Conservation (phyloP, 140 eudicot species). For the Anethum foeniculum region DNA sequence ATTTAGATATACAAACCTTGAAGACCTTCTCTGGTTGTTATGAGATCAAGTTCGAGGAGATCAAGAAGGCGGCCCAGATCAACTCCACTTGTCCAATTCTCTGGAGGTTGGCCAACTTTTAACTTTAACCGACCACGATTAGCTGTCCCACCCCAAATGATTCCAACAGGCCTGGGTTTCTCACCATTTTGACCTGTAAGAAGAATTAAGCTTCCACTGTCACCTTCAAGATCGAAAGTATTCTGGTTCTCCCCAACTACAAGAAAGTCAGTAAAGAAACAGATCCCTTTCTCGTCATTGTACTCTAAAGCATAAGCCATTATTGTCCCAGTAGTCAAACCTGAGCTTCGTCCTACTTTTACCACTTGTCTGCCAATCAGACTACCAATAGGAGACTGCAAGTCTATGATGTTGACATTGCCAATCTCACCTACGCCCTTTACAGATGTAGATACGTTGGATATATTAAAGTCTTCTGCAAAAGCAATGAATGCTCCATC, state of each 20-base stretch:
- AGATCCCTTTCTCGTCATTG: slow-evolving; percentile 10
- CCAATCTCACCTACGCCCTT: slow-evolving; percentile 8
- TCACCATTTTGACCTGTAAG: slow-evolving; percentile 7
- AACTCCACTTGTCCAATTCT: slow-evolving; percentile 13
- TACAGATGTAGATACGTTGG: slow-evolving; percentile 10
- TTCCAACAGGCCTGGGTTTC: slow-evolving; percentile 7
- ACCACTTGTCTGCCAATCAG: slow-evolving; percentile 9
- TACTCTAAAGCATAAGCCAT: slow-evolving; percentile 11
- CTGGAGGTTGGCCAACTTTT: slow-evolving; percentile 8
- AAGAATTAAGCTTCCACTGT: slow-evolving; percentile 7
- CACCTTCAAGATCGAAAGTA: slow-evolving; percentile 11
- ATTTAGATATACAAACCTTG: background rate
- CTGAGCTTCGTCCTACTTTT: slow-evolving; percentile 9
- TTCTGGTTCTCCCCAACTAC: slow-evolving; percentile 7
- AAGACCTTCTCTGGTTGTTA: slow-evolving; percentile 10
- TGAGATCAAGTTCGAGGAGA: slow-evolving; percentile 8
- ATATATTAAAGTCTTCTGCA: slow-evolving; percentile 6
- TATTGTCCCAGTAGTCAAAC: slow-evolving; percentile 4
- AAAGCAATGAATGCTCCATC: slow-evolving; percentile 13
- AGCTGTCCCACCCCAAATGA: slow-evolving; percentile 9
- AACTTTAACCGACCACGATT: slow-evolving; percentile 10
- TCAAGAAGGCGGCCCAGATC: slow-evolving; percentile 12
- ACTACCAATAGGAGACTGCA: slow-evolving; percentile 4
- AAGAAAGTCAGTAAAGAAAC: slow-evolving; percentile 11
- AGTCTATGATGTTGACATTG: slow-evolving; percentile 1